Percentiles rank a stretch among this genome's conserved stretches.
phyloP scores from a whole-genome alignment of 225 moss, liverwort and hornwort genomes.

The Rhytidiadelphus loreus region DNA sequence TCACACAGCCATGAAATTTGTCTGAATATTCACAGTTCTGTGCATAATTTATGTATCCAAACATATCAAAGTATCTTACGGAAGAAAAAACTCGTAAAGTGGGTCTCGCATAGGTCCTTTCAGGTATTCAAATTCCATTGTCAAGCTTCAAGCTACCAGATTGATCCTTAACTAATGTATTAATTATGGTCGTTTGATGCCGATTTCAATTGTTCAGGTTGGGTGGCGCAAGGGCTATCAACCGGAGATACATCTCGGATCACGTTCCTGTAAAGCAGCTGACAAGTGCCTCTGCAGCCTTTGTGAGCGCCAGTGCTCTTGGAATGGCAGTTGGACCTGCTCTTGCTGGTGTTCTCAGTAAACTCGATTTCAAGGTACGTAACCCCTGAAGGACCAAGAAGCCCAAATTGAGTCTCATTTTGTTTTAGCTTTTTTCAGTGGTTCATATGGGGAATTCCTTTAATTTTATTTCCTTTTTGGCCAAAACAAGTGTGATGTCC shows the following conservation, averaged over 20 bases:
- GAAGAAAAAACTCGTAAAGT: background rate
- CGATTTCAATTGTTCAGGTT: constrained; percentile 34
- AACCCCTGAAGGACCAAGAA: background rate
- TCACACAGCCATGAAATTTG: background rate
- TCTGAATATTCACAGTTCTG: background rate
- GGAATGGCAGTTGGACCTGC: constrained; percentile 98
- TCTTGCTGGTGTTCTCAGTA: constrained; percentile 61
- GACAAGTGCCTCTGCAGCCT: constrained; percentile 81
- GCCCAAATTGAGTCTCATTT: background rate
- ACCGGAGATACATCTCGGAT: constrained; percentile 92
- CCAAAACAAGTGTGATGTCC: background rate
- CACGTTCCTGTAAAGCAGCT: constrained; percentile 77
- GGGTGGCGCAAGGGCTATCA: constrained; percentile 89
- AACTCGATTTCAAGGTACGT: constrained; percentile 31
- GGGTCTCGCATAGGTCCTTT: background rate
- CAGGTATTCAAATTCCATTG: background rate
- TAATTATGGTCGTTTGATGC: background rate
- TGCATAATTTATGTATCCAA: background rate
- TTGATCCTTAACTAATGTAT: background rate
- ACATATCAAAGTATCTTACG: background rate
- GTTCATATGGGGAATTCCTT: background rate
- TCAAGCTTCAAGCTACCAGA: background rate
- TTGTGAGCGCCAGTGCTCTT: constrained; percentile 92
- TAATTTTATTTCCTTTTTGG: background rate
- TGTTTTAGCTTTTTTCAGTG: background rate